Base-by-base conservation (phyloP, 257 asterid species). In the Penstemon barbatus region DNA sequence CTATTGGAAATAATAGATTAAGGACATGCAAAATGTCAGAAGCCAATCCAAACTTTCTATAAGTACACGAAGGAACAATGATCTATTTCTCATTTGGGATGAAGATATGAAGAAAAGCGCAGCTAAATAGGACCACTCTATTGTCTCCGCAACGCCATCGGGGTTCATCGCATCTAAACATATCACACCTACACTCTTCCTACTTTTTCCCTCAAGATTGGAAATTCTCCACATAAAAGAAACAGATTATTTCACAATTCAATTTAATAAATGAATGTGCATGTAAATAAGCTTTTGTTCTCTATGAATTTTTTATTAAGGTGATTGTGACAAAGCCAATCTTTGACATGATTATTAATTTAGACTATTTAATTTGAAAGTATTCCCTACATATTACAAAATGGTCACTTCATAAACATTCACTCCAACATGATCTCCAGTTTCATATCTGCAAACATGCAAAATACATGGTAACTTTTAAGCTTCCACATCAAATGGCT, bases 361-460 rank as follows among this genome's bases (percentile, higher is more conserved):
- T 57, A 57, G 61, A 37, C 37, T 8, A 37, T 25, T 4, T 19
- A 19, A 3, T 57, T 8, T 4, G 15, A 25, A 25, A 25, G 33
- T 25, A 25, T 25, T 25, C 0, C 33, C 33, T 25, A 25, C 33
- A 15, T 25, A 25, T 25, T 25, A 25, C 3, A 25, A 25, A 25
- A 25, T 25, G 33, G 33, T 25, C 33, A 25, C 0, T 25, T 25
- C 33, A 1, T 25, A 25, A 25, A 25, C 33, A 25, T 25, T 1
- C 33, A n/a, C n/a, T n/a, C n/a, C n/a, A n/a, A n/a, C n/a, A n/a
- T n/a, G 94, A 70, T 89, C 96, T 68, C 96, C 96, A 49, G 93
- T 89, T 81, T 81, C 94, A 75, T 89, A 89, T 64, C 93, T 89
- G 74, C 67, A 56, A 73, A 59, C 61, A 19, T 54, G 60, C 60